Evolutionary conservation across 805 yeast species (phyloP).

Genomic region (Cyberlindnera subsufficiens): DNA sequence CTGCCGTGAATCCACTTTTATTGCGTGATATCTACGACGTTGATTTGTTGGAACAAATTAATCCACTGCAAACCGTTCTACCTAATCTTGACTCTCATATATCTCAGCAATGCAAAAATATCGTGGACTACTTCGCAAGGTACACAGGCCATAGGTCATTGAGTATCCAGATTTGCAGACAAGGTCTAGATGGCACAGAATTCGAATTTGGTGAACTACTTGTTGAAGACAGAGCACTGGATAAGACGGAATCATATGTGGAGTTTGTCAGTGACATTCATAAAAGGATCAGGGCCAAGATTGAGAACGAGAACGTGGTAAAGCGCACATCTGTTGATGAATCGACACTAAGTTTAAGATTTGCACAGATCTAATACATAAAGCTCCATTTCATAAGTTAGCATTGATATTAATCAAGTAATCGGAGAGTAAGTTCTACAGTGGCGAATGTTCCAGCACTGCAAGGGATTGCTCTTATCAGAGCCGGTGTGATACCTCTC

Average conservation of each 20-base stretch:
- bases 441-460: constrained; percentile 75
- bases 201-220: constrained; percentile 47
- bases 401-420: constrained; percentile 11
- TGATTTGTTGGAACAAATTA: constrained; percentile 26
- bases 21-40: constrained; percentile 73
- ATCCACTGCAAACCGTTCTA: constrained; percentile 38
- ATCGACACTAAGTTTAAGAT: constrained; percentile 15
- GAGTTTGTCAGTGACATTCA: constrained; percentile 71
- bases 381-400: neutral
- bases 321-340: constrained; percentile 17
- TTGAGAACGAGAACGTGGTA: constrained; percentile 37
- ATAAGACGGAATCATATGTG: constrained; percentile 49
- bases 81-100: constrained; percentile 69
- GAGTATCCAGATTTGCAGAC: constrained; percentile 57
- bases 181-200: constrained; percentile 48
- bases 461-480: constrained; percentile 57
- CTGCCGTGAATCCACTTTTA: constrained; percentile 58
- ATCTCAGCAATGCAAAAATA: constrained; percentile 58
- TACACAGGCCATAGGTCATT: constrained; percentile 32
- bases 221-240: constrained; percentile 65
- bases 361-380: constrained; percentile 11
- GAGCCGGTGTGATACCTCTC: constrained; percentile 57
- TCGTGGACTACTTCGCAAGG: constrained; percentile 52
- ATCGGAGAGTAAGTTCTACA: constrained; percentile 60
- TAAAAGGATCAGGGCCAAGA: constrained; percentile 46